phyloP scores from a whole-genome alignment of 23 red algal genomes.

The Gracilaria domingensis region DNA sequence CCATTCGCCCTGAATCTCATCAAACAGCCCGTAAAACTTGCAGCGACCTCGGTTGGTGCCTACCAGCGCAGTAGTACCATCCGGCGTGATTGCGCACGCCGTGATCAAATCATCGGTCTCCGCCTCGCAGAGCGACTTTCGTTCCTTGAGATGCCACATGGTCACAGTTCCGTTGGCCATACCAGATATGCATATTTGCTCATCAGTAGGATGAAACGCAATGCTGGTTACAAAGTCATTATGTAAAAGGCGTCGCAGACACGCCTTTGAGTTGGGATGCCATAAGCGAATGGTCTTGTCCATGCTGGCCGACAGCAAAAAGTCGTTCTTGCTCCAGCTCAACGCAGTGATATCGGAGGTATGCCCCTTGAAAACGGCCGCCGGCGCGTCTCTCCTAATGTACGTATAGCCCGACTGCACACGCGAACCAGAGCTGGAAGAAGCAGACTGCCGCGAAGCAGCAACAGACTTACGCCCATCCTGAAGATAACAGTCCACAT shows the following conservation, averaged over 20 bases:
- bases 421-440: not conserved
- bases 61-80: constrained; percentile 86
- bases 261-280: constrained; percentile 78
- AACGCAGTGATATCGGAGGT: constrained; percentile 67
- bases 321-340: constrained; percentile 88
- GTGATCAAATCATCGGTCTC: constrained; percentile 86
- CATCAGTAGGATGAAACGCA: constrained; percentile 85
- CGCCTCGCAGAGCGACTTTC: constrained; percentile 62
- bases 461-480: constrained; percentile 16
- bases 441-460: constrained; percentile 17
- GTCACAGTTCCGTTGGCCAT: constrained; percentile 71
- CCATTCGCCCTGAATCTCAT: constrained; percentile 85
- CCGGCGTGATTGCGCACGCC: constrained; percentile 81
- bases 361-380: constrained; percentile 70
- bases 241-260: constrained; percentile 84
- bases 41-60: constrained; percentile 80
- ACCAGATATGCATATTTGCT: constrained; percentile 90
- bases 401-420: constrained; percentile 46
- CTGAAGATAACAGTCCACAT: constrained; percentile 53
- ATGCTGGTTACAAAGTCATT: constrained; percentile 89
- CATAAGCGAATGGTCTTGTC: constrained; percentile 94
- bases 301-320: constrained; percentile 83
- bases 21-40: constrained; percentile 86
- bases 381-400: constrained; percentile 49
- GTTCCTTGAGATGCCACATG: constrained; percentile 85